Base-by-base conservation (phyloP, 305 asterid genomes). In the Coffea humblotiana region DNA sequence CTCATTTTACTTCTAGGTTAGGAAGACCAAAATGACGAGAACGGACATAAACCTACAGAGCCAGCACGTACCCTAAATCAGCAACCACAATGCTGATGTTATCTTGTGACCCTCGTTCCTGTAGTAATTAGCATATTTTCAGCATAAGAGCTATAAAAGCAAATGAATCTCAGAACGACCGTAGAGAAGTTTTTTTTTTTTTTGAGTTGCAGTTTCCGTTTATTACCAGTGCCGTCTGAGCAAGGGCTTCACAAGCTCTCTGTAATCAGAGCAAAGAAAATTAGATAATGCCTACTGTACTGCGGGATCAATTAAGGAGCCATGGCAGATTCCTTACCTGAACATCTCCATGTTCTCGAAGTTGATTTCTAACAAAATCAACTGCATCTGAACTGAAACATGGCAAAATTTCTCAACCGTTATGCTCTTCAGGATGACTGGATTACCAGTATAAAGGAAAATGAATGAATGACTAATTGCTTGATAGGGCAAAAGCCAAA, bases 211-310 rank as follows among this genome's bases (percentile, higher is more conserved):
- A 76, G 56, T 4, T 82, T 37, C 52, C n/a, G 8, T 72, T 79
- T 61, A 78, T 83, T 92, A 95, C 98, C 97, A 96, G 86, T 72
- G 98, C 98, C 88, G 81, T 80, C 78, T 89, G 90, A 10, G 95
- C 97, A 70, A 94, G 97, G 74, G 95, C 97, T 85, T 94, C 99
- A 61, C 91, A 91, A 35, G 99, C 98, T 89, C 84, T 85, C 98
- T 95, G 95, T 74, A 70, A 72, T 52, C 49, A 66, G 61, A 66
- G 35, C 49, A 75, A 74, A 79, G 27, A 13, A 77, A 76, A 81
- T 87, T 74, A 80, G 9, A 52, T 40, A 65, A 61, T 27, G 72
- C 37, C 75, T 71, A 35, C 63, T 61, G 40, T 71, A 35, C 63
- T 61, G 40, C 2, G n/a, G 8, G 52, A 51, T 25, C 52, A 79